A percentile compares a stretch with the other conserved stretches of the same genome.
phyloP scores from a whole-genome alignment of 441 rosid species.

The Adansonia madagascariensis region DNA sequence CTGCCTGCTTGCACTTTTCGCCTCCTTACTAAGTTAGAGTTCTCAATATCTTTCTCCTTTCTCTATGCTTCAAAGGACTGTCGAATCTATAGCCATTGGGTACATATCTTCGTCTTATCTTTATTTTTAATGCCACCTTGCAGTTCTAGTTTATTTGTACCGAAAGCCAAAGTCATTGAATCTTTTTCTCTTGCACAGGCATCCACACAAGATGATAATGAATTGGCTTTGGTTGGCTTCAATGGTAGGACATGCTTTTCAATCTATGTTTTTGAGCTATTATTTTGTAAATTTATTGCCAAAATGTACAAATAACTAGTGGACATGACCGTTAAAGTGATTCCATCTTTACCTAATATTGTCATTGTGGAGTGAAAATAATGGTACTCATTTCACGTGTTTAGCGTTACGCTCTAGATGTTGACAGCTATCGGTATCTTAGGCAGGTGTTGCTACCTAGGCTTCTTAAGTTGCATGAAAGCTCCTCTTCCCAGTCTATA shows the following conservation, averaged over 20 bases:
- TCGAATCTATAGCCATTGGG: background rate
- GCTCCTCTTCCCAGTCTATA: constrained; percentile 20
- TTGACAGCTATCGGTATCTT: constrained; percentile 21
- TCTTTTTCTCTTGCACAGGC: background rate
- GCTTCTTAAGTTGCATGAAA: constrained; percentile 26
- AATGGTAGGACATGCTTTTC: constrained; percentile 11
- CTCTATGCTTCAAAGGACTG: background rate
- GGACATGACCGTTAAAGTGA: constrained; percentile 11
- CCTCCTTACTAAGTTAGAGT: background rate
- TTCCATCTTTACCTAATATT: constrained; percentile 5
- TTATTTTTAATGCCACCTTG: background rate
- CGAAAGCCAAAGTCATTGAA: background rate
- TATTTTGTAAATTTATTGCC: background rate
- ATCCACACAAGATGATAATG: background rate
- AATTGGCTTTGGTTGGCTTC: background rate
- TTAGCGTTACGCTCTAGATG: constrained; percentile 17
- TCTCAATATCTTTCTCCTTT: background rate
- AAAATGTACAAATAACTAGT: constrained; percentile 1
- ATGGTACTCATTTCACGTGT: constrained; percentile 13
- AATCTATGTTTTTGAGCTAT: background rate
- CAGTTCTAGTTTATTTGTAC: constrained; percentile 8
- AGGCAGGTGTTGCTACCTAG: constrained; percentile 22
- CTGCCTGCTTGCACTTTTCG: too few species aligned
- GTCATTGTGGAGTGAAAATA: constrained; percentile 16
- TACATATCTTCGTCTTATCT: background rate